Base-by-base conservation (phyloP, 2,329 filamentous ascomycete genomes). In the Sarocladium brachiariae region DNA sequence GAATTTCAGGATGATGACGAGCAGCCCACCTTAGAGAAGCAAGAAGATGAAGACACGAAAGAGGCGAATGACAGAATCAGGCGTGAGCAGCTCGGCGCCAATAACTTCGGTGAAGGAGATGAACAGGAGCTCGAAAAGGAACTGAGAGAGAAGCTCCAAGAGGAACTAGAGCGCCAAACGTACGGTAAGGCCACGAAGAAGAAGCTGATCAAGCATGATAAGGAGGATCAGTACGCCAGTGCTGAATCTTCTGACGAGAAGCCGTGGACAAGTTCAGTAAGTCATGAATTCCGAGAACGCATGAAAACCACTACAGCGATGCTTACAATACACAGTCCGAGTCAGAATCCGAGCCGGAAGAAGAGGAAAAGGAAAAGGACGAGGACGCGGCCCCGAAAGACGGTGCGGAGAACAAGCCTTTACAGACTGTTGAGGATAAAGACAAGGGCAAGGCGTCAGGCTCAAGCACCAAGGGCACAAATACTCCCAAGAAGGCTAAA, bases 1-100 rank as follows among this genome's bases (percentile, higher is more conserved):
- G 83, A 87, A 59, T 96, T 96, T 62, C 88, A 91, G 57, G 88
- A 95, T 60, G 89, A 95, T 59, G 89, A 95, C 61, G 89, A 95
- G 63, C 81, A 86, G 19, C 78, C 82, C 2, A 78, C 86, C 37
- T 79, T 89, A 49, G 89, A 93, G 57, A 75, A 93, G 58, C 87
- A 93, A 49, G 83, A 90, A 47, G 89, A 95, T 53, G 91, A 96
- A 57, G 87, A 91, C 47, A 70, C 77, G 13, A 89, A 89, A 60
- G 80, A 86, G 16, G 76, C 85, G 0, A 83, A 86, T 55, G 83
- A 84, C 13, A 75, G 84, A 49, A 84, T 91, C 57, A 88, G 87
- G 57, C 80, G 84, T 52, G 86, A 91, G 60, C 90, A 95, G 65
- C 75, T 95, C n/a, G 83, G 83, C 49, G 92, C 92, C 8, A 95